A percentile compares a stretch with the other conserved stretches of the same genome.
phyloP scores from a whole-genome alignment of 352 stramenopile species.

The Pythium plurisporium region DNA sequence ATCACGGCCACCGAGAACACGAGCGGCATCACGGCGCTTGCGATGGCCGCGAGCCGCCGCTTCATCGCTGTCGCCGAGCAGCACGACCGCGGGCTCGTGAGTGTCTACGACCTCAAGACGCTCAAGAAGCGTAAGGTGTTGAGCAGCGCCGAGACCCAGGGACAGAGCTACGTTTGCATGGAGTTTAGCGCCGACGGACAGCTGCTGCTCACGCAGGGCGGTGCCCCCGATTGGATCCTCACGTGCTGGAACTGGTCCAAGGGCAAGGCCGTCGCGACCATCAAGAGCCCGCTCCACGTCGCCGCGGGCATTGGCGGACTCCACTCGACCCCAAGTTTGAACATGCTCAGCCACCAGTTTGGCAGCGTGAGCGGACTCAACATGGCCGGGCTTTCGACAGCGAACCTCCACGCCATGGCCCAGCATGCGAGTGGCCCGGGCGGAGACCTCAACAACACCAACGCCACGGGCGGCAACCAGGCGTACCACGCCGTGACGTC shows the following conservation, averaged over 20 bases:
- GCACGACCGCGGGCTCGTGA: conserved; percentile 71
- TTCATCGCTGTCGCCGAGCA: conserved; percentile 89
- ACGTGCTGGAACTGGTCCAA: conserved; percentile 93
- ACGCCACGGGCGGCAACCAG: not conserved
- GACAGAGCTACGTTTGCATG: conserved; percentile 70
- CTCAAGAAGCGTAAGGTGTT: conserved; percentile 85
- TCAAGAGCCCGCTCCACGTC: conserved; percentile 65
- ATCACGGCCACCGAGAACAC: conserved; percentile 78
- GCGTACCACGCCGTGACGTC: conserved; percentile 50
- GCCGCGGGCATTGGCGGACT: conserved; percentile 76
- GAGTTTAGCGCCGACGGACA: conserved; percentile 90
- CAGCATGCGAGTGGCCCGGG: not conserved
- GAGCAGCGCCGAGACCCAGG: conserved; percentile 65
- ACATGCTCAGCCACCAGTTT: conserved; percentile 84
- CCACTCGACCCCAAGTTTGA: conserved; percentile 86
- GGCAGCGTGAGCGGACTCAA: conserved; percentile 21
- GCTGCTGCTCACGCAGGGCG: conserved; percentile 86
- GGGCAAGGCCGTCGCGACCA: conserved; percentile 73
- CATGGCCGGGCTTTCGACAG: conserved; percentile 22
- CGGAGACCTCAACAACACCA: conserved; percentile 3
- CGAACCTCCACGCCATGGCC: conserved; percentile 21
- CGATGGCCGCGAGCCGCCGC: conserved; percentile 73
- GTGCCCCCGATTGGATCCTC: conserved; percentile 87
- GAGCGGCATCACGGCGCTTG: conserved; percentile 85
- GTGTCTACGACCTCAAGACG: conserved; percentile 89